phyloP scores from a whole-genome alignment of 106 monocot genomes.

The Dendrobium nobile region DNA sequence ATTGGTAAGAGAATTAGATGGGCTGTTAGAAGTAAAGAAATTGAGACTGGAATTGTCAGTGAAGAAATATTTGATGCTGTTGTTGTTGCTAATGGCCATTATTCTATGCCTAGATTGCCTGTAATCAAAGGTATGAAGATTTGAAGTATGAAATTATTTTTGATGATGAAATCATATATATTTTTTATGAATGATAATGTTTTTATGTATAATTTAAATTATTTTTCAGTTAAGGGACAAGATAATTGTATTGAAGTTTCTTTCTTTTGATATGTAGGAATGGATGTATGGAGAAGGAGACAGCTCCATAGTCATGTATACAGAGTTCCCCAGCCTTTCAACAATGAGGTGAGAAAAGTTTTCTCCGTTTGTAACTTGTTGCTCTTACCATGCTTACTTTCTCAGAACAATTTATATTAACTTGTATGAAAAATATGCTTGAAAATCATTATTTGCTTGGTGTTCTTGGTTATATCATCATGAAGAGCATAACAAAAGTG shows the following conservation, averaged over 20 bases:
- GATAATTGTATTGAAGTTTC: background rate
- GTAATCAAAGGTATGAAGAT: constrained; percentile 33
- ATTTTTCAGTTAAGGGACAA: background rate
- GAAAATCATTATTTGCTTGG: too few relatives aligned
- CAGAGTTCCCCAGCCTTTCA: constrained; percentile 46
- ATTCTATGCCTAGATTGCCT: constrained; percentile 51
- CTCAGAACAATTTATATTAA: too few relatives aligned
- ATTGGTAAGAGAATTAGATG: constrained; percentile 21
- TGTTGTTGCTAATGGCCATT: constrained; percentile 63
- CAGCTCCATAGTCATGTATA: constrained; percentile 21
- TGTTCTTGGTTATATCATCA: background rate
- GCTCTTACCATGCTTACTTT: too few relatives aligned
- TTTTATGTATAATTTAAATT: background rate
- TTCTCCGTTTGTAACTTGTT: background rate
- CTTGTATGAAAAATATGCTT: too few relatives aligned
- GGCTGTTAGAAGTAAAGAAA: constrained; percentile 35
- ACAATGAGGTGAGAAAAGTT: constrained; percentile 34
- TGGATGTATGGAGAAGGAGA: constrained; percentile 52
- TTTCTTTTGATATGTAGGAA: constrained; percentile 22
- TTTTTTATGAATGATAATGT: background rate
- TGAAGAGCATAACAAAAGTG: background rate
- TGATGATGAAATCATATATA: too few relatives aligned
- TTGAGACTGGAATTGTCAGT: background rate
- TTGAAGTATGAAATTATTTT: background rate
- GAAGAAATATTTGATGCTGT: constrained; percentile 70